phyloP scores from a whole-genome alignment of 2,329 filamentous ascomycete genomes.

The Lachnellula suecica region DNA sequence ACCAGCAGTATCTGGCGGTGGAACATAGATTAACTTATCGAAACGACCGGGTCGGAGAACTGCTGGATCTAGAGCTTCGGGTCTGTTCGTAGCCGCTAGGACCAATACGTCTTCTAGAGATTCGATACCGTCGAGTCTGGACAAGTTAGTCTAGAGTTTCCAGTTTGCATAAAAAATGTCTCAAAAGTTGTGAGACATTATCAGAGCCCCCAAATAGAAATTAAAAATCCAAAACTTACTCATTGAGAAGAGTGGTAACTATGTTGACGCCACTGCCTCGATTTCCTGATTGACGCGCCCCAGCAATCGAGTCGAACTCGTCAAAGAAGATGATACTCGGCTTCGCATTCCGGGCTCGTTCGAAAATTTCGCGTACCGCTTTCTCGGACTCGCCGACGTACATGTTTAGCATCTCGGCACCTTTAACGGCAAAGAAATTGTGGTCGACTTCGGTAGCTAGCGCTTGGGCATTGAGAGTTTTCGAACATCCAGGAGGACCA shows the following conservation, averaged over 20 bases:
- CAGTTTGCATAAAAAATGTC: too few relatives aligned
- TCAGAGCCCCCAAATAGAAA: too few relatives aligned
- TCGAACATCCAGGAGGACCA: constrained; percentile 91
- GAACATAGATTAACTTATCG: constrained; percentile 82
- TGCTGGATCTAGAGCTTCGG: constrained; percentile 81
- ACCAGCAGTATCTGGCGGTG: constrained; percentile 71
- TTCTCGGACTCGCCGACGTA: constrained; percentile 95
- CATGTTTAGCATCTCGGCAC: constrained; percentile 91
- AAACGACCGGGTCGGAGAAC: constrained; percentile 84
- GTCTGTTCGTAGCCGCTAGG: constrained; percentile 88
- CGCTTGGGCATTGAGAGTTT: constrained; percentile 88
- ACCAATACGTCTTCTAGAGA: constrained; percentile 79
- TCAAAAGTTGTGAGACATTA: too few relatives aligned
- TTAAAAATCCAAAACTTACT: too few relatives aligned
- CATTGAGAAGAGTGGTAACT: constrained; percentile 83
- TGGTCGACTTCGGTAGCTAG: constrained; percentile 86
- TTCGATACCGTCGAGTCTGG: constrained; percentile 95
- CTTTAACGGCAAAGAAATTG: constrained; percentile 94
- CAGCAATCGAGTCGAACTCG: constrained; percentile 83
- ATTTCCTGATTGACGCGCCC: constrained; percentile 45
- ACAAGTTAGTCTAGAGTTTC: too few relatives aligned
- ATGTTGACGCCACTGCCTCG: constrained; percentile 68
- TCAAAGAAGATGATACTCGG: constrained; percentile 97
- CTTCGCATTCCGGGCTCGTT: constrained; percentile 78
- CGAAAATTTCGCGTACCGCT: constrained; percentile 80